Evolutionary conservation across 352 stramenopile genomes (phyloP), one percentile per base, ranked within the genome.

Genomic region (Phytopythium boreale): DNA sequence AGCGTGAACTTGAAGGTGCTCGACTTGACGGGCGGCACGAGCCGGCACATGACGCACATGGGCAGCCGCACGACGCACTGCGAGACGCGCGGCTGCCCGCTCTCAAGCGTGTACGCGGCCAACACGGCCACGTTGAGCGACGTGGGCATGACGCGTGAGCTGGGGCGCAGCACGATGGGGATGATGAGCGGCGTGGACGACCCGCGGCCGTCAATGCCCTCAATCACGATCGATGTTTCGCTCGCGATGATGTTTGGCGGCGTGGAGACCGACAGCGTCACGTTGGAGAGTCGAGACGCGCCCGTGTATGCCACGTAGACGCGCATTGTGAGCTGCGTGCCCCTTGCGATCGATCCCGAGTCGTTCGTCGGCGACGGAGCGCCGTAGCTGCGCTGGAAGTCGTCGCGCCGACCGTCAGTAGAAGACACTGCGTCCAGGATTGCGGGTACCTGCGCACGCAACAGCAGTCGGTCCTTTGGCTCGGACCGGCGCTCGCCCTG

Each of bases 1-100:
- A 97, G 70, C 4, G 86, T 97, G 62, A 97, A 93, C 59, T 96
- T 96, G 70, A 90, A 93, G 10, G 75, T 89, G 60, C 82, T 90
- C 0, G 77, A 79, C 67, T 96, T 97, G 41, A 93, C 76, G 0
- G 87, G 80, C 34, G 87, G 80, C 12, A 93, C 82, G 26, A 96
- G 71, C 0, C 76, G 72, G n/a, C 76, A 91, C 7, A 70, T 69
- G 56, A 97, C 70, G 34, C 74, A 88, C 73, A 97, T 80, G 4
- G 92, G 90, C 34, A 97, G 69, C 55, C 74, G 71, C 1, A 96
- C 72, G 14, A 67, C 68, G 47, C 76, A 84, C 49, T 92, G 76
- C 0, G 78, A 88, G 17, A 91, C 78, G 2, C 87, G 77, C 4
- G 89, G 82, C 56, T 94, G 82, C 4, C 84, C 86, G 26, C 75